Base-by-base conservation (phyloP, 805 yeast species). In the Saturnispora hagleri region DNA sequence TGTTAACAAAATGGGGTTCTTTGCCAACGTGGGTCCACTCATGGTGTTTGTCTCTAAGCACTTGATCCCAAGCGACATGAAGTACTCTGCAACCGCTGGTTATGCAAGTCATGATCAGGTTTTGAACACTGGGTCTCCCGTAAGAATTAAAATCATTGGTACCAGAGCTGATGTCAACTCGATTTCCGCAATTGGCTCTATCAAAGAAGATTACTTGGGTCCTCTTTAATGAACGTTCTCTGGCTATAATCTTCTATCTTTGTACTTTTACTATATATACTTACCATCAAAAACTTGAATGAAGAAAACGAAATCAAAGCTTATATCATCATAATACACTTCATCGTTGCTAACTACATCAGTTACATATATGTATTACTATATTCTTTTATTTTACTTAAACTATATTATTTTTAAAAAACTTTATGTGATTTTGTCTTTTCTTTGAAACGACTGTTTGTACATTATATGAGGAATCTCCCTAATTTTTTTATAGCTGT, bases 21-120 rank as follows among this genome's bases (percentile, higher is more conserved):
- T 93, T 67, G 98, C 96, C 38, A 97, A 93, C 68, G 99, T 93
- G 28, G 99, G 99, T 0, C 99, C 99, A 15, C 73, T 93, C 65
- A 82, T 90, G 24, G 97, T 93, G 40, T 93, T 93, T 68, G 95
- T 93, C 22, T 86, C 96, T 24, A 89, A 95, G 36, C 97, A 91
- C 70, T 76, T 90, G 67, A 90, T 93, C 60, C 98, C 99, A 8
- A 81, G 87, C 38, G 97, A 91, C 65, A 86, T 93, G 89, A 77
- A 82, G 53, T 93, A 84, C 69, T 91, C 90, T 60, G 96, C 98
- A 7, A 85, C 95, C 20, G 99, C 99, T n/a, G 96, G 97, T 6
- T 93, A 89, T 67, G 95, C 87, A 57, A 83, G 91, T 55, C 93
- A 91, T 22, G 99, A 93, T 61, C 98, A 91, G 71, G 84, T 88